These are phyloP conservation scores for Eucalyptus cloeziana DNA, from an alignment of 345 rosid genomes.

Conservation along the genomic window DNA sequence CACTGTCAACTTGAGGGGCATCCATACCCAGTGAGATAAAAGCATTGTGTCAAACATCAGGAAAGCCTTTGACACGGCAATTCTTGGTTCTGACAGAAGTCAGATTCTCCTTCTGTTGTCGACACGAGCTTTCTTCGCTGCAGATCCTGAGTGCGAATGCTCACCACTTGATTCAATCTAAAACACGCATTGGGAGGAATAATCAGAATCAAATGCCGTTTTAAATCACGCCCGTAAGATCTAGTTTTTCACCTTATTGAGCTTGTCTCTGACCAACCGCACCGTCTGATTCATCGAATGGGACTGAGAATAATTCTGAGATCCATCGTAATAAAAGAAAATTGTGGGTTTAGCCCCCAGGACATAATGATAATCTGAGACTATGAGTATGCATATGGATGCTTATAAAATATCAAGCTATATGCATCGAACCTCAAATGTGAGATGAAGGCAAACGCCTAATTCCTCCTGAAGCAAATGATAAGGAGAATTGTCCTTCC, in stretches of 20 bases:
- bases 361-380: neutral
- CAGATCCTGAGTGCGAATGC: slow-evolving; percentile 24
- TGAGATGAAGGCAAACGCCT: neutral
- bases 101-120: slow-evolving; percentile 58
- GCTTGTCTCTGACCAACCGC: slow-evolving; percentile 60
- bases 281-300: slow-evolving; percentile 79
- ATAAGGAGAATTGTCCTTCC: neutral
- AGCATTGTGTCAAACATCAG: neutral
- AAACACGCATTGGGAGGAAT: neutral
- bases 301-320: slow-evolving; percentile 67
- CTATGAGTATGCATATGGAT: neutral
- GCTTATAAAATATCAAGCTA: neutral
- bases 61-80: neutral
- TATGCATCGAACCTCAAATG: neutral
- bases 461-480: neutral
- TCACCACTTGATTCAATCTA: slow-evolving; percentile 55
- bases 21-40: neutral
- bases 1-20: neutral
- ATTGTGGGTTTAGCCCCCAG: neutral
- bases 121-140: slow-evolving; percentile 34
- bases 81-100: neutral
- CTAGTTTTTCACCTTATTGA: slow-evolving; percentile 44
- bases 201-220: neutral
- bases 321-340: neutral
- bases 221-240: neutral